Evolutionary conservation across 2,329 filamentous ascomycete species (phyloP), one percentile per base, ranked within the genome.

Genomic region (Neurospora sp.): DNA sequence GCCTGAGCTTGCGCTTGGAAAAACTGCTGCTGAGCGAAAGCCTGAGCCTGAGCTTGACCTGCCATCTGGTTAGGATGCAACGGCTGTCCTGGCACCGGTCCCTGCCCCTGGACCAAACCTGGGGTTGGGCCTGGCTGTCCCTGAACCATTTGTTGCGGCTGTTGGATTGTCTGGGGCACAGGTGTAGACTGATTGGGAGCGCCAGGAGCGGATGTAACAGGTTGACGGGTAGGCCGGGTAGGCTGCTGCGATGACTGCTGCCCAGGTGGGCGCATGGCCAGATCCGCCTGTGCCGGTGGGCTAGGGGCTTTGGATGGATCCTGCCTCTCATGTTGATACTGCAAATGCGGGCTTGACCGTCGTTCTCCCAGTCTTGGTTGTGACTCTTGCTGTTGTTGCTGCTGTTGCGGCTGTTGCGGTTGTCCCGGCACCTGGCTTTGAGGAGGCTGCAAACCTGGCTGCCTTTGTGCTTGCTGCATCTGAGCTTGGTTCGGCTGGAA

Each of bases 291-390:
- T 13, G 33, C 40, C 39, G 68, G 62, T 11, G 46, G 62, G 17
- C 38, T 40, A 42, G 71, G 67, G 33, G 67, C 69, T 39, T 73
- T 73, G 7, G 71, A 70, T 17, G 71, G 71, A 9, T 72, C 67
- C 19, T 73, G 68, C 33, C 73, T 69, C 40, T 74, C 71, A 36
- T 73, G 67, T 67, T 76, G 73, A 39, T 72, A 71, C 52, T 73
- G 71, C 17, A 72, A 38, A 42, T 72, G 69, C 3, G 74, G 46
- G 19, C 70, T 66, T 4, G 52, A 13, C 23, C 52, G 52, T 62
- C 52, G 52, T 28, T 67, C 43, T 3, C 71, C 70, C 42, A 43
- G 66, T 33, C 23, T 38, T 39, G 70, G 69, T 15, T 68, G 67
- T 9, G 70, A 42, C 36, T 67, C 70, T 33, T 69, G 66, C 58